phyloP scores from a whole-genome alignment of 2,329 filamentous ascomycete genomes.

The Helicocarpus griseus region DNA sequence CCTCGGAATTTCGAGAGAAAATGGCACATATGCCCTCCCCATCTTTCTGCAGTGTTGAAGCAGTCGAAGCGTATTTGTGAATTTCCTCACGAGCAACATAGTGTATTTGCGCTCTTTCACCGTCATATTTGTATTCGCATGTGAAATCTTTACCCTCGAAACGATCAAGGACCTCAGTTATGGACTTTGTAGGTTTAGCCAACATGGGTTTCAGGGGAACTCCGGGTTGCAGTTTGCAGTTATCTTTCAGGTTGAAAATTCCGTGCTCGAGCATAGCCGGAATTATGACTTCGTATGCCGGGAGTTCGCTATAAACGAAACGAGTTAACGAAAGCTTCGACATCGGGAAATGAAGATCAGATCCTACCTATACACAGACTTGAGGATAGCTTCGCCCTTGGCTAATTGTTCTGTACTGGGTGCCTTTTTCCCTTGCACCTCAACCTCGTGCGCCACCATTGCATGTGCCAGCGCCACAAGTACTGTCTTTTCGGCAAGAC shows the following conservation, averaged over 20 bases:
- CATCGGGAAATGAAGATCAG: neutral
- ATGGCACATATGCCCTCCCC: constrained; percentile 72
- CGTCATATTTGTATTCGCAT: constrained; percentile 98
- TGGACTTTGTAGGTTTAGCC: constrained; percentile 95
- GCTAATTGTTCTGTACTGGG: constrained; percentile 69
- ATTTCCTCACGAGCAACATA: constrained; percentile 77
- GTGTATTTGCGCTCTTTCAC: constrained; percentile 96
- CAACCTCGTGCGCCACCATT: constrained; percentile 71
- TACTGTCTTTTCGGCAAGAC: constrained; percentile 84
- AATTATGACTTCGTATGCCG: constrained; percentile 90
- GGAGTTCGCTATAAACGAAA: constrained; percentile 60
- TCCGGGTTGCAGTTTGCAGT: constrained; percentile 85
- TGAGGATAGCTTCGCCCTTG: constrained; percentile 75
- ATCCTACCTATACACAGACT: constrained; percentile 73
- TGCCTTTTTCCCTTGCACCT: constrained; percentile 55
- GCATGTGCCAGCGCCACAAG: constrained; percentile 85
- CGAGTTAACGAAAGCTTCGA: neutral
- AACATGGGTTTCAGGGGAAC: constrained; percentile 97
- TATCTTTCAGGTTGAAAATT: constrained; percentile 68
- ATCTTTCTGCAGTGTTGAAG: constrained; percentile 53
- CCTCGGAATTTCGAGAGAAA: constrained; percentile 95
- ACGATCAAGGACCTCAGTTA: constrained; percentile 91
- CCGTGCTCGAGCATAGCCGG: constrained; percentile 81
- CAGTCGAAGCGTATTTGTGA: constrained; percentile 56
- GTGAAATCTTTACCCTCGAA: constrained; percentile 95